Evolutionary conservation across 192 early-diverging fungal genomes (phyloP).

Genomic region (Mortierella hygrophila): DNA sequence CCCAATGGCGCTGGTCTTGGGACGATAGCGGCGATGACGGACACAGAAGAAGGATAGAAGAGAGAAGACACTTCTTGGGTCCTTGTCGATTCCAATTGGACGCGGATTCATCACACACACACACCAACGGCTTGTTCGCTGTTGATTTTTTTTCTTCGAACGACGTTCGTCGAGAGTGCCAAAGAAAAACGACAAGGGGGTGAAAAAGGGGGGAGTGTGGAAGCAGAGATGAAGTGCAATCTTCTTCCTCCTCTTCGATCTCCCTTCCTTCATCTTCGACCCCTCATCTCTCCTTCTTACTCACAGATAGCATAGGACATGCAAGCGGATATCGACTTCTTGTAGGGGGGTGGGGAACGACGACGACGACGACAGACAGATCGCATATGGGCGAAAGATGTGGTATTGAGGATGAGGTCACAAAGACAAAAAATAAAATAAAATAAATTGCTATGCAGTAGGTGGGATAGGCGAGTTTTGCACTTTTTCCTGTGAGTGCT

Average conservation of each 20-base stretch:
- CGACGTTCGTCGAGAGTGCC: background rate
- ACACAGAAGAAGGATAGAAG: background rate
- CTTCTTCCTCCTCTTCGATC: too few relatives aligned
- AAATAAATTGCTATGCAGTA: background rate
- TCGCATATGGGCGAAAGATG: background rate
- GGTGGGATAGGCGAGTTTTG: background rate
- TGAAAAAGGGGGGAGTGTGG: background rate
- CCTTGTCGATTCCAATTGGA: background rate
- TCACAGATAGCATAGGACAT: background rate
- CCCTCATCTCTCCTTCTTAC: background rate
- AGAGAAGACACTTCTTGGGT: background rate
- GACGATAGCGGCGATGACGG: constrained; percentile 9
- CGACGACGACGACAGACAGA: background rate
- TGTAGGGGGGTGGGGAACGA: background rate
- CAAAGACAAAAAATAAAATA: background rate
- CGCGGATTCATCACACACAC: background rate
- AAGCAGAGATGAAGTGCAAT: too few relatives aligned
- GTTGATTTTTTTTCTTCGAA: too few relatives aligned
- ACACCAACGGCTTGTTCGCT: background rate
- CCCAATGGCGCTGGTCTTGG: background rate
- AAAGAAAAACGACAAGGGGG: background rate
- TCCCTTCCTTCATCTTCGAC: background rate
- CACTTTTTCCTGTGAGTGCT: background rate
- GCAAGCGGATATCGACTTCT: too few relatives aligned
- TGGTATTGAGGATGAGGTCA: background rate